Evolutionary conservation across 2,329 filamentous ascomycete species (phyloP).

Genomic region (Cercospora sojina): DNA sequence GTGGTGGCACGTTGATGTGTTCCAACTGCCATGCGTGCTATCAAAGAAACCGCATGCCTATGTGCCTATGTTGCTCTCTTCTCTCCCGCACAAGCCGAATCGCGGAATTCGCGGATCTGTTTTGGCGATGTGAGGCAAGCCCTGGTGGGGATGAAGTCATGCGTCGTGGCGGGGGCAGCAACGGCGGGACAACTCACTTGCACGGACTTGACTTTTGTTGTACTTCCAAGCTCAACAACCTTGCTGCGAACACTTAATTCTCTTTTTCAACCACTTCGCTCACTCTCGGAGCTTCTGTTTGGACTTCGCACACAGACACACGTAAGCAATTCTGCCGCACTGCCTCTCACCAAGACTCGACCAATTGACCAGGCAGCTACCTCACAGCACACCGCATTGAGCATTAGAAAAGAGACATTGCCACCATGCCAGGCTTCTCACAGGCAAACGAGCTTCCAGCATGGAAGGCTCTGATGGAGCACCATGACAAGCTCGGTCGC

Average conservation of each 20-base stretch:
- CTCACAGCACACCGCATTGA: conserved; percentile 10
- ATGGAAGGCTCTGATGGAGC: conserved; percentile 83
- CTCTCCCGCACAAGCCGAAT: background rate
- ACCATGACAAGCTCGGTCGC: conserved; percentile 83
- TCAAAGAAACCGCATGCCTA: background rate
- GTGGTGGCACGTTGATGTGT: background rate
- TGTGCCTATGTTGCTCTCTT: background rate
- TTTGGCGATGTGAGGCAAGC: background rate
- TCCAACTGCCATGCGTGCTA: background rate
- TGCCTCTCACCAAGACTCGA: background rate
- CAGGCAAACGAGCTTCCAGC: conserved; percentile 82
- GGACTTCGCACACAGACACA: background rate
- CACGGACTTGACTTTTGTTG: conserved; percentile 6
- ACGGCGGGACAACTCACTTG: conserved; percentile 4
- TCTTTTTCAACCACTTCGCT: background rate
- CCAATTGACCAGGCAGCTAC: background rate
- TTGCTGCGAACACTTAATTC: background rate
- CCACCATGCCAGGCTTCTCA: conserved; percentile 62
- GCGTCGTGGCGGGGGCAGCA: conserved; percentile 2
- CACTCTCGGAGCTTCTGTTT: background rate
- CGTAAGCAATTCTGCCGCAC: conserved; percentile 5
- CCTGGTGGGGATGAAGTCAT: conserved; percentile 5
- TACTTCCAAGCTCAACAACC: conserved; percentile 8
- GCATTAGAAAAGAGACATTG: background rate
- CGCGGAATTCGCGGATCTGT: background rate